A percentile compares a stretch with the other conserved stretches of the same genome.
phyloP scores from a whole-genome alignment of 371 early-diverging fungal genomes.

The Haplosporangium sp. region DNA sequence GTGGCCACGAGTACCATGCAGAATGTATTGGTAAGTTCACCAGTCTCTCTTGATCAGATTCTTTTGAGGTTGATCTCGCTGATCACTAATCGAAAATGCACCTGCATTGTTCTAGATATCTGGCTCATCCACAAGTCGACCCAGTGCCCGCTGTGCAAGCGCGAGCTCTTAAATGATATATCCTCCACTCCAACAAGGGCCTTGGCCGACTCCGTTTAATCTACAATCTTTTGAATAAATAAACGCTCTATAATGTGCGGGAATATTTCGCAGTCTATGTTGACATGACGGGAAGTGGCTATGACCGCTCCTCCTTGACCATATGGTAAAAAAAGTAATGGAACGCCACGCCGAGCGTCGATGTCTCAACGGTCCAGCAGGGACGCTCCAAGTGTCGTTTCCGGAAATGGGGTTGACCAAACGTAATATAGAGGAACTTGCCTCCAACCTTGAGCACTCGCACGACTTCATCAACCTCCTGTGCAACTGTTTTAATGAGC shows the following conservation, averaged over 20 bases:
- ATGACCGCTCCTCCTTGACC: conserved; percentile 41
- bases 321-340: conserved; percentile 83
- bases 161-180: conserved; percentile 55
- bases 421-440: conserved; percentile 88
- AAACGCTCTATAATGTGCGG: too few species aligned
- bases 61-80: not conserved
- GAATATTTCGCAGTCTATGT: not conserved
- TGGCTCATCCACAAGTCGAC: conserved; percentile 68
- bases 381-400: conserved; percentile 76
- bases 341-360: conserved; percentile 74
- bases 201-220: not conserved
- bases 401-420: conserved; percentile 93
- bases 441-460: conserved; percentile 82
- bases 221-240: too few species aligned
- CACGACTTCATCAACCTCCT: conserved; percentile 81
- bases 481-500: conserved; percentile 68
- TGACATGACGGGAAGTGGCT: not conserved
- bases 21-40: conserved; percentile 82
- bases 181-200: not conserved
- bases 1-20: conserved; percentile 84
- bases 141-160: conserved; percentile 67
- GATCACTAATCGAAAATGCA: not conserved
- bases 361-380: conserved; percentile 72
- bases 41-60: not conserved
- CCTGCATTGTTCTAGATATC: conserved; percentile 54